Conservation (phyloP, 371 early-diverging fungal species). For the Haplosporangium sp. region DNA sequence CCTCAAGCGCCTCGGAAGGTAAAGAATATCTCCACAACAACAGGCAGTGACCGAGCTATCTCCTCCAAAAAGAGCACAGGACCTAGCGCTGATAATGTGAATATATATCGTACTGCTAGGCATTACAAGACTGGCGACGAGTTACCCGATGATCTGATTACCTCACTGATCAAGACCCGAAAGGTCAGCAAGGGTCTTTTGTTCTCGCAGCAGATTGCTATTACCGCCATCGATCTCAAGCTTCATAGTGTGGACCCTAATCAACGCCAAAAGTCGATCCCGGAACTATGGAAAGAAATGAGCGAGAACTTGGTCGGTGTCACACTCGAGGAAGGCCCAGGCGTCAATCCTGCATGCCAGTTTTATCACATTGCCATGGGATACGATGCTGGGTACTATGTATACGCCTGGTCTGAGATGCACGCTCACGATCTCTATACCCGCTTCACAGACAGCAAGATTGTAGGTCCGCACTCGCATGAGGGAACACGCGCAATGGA, state of each 20-base stretch:
- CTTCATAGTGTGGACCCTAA: slow-evolving; percentile 35
- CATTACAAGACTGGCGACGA: slow-evolving; percentile 80
- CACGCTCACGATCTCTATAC: slow-evolving; percentile 89
- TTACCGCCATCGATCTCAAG: slow-evolving; percentile 41
- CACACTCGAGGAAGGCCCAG: slow-evolving; percentile 57
- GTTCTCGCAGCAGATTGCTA: slow-evolving; percentile 48
- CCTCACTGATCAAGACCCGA: slow-evolving; percentile 67
- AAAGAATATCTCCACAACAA: background rate
- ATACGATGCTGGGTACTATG: slow-evolving; percentile 83
- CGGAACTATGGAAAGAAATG: slow-evolving; percentile 69
- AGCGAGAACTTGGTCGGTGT: slow-evolving; percentile 75
- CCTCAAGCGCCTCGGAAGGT: slow-evolving; percentile 70
- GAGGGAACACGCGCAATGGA: slow-evolving; percentile 38
- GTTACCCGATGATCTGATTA: slow-evolving; percentile 79
- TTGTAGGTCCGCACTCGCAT: background rate
- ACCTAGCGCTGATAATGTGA: background rate
- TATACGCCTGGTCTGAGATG: slow-evolving; percentile 86
- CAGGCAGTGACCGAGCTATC: too few relatives aligned
- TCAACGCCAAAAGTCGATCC: slow-evolving; percentile 61
- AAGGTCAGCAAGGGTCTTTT: slow-evolving; percentile 41
- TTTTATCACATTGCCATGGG: slow-evolving; percentile 70
- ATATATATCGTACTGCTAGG: slow-evolving; percentile 15
- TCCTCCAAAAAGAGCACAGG: background rate
- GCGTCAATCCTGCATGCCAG: slow-evolving; percentile 31
- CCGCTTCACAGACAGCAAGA: slow-evolving; percentile 27